Conservation (phyloP, 2,329 filamentous ascomycete genomes). For the Ceratocystis albifundus region DNA sequence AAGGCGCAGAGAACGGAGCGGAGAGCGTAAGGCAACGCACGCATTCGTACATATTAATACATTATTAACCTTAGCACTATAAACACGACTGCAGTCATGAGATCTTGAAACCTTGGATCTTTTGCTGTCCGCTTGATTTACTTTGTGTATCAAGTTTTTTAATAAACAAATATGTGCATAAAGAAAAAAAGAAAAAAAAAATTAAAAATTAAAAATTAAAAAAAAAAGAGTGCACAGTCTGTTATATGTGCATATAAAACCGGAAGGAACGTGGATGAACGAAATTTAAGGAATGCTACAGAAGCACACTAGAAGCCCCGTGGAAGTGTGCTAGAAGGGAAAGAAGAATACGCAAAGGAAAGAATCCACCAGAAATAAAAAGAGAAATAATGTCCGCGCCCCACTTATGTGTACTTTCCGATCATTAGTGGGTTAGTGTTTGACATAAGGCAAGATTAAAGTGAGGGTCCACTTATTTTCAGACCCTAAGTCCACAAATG, state of each 20-base stretch:
- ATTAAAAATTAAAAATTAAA: no score
- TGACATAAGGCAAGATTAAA: not conserved
- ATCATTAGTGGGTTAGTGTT: not conserved
- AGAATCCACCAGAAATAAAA: not conserved
- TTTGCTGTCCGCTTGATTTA: not conserved
- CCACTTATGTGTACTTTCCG: not conserved
- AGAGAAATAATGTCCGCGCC: not conserved
- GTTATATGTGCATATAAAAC: not conserved
- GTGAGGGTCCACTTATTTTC: not conserved
- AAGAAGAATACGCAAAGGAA: not conserved
- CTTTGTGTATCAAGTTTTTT: not conserved
- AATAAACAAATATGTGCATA: not conserved
- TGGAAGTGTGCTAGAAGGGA: constrained; percentile 2
- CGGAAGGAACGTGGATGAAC: not conserved
- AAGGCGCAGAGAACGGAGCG: not conserved
- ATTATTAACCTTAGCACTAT: not conserved
- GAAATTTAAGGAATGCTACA: constrained; percentile 7
- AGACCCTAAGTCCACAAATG: not conserved
- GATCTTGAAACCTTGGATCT: not conserved
- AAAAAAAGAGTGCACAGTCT: not conserved
- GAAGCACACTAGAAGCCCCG: constrained; percentile 1
- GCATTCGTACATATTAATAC: not conserved
- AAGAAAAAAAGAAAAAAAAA: no score
- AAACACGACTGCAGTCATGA: not conserved
- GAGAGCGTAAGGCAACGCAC: not conserved